These are phyloP conservation scores for Pisolithus microcarpus DNA, from an alignment of 768 basidiomycete genomes.

Conservation along the genomic window DNA sequence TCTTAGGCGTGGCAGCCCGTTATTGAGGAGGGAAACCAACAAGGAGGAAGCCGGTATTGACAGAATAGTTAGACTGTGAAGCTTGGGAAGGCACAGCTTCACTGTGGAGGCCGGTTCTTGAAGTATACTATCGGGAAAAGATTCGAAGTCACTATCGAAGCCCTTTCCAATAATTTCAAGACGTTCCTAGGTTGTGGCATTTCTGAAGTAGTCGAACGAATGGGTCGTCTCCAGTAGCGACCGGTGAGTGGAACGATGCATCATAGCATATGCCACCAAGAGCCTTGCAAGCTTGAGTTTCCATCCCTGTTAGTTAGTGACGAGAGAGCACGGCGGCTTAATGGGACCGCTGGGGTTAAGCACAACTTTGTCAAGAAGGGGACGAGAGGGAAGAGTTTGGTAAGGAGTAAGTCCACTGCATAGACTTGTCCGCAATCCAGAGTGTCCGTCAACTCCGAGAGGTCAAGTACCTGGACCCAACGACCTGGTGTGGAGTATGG, in stretches of 20 bases:
- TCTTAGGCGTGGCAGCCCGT: constrained; percentile 54
- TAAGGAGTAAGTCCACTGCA: constrained; percentile 55
- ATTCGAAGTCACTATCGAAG: constrained; percentile 45
- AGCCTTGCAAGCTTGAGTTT: constrained; percentile 37
- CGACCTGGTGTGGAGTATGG: constrained; percentile 84
- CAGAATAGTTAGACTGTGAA: constrained; percentile 55
- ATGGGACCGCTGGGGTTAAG: constrained; percentile 48
- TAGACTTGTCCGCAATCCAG: constrained; percentile 42
- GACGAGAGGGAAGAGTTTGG: constrained; percentile 54
- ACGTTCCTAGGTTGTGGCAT: constrained; percentile 52
- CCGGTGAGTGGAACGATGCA: constrained; percentile 22
- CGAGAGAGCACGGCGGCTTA: constrained; percentile 53
- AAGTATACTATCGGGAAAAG: constrained; percentile 17
- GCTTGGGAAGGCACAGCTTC: constrained; percentile 44
- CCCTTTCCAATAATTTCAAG: constrained; percentile 59
- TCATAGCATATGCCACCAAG: constrained; percentile 54
- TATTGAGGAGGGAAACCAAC: constrained; percentile 49
- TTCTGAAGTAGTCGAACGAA: constrained; percentile 50
- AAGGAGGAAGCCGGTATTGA: constrained; percentile 64
- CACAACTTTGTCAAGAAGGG: constrained; percentile 54
- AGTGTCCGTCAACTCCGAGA: constrained; percentile 45
- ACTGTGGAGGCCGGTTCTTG: constrained; percentile 26
- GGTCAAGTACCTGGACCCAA: constrained; percentile 74
- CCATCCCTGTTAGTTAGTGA: constrained; percentile 50
- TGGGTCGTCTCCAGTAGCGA: constrained; percentile 38